Evolutionary conservation across 1,139 yeast genomes (phyloP), one percentile per base, ranked within the genome.

Genomic region (Lizanozyma gosingica): DNA sequence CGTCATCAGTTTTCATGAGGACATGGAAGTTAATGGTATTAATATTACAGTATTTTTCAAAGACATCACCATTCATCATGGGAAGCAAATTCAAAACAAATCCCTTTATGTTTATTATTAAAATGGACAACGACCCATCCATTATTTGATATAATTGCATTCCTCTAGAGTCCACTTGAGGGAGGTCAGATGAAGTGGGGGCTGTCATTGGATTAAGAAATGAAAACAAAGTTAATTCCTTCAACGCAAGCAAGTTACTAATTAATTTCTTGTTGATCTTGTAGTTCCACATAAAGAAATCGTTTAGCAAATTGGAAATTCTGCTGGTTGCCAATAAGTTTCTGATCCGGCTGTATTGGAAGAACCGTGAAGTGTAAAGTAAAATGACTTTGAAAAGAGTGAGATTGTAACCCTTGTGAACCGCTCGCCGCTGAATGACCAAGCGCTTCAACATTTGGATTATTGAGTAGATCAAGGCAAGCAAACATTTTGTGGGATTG

Each of bases 31-130:
- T 54, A 15, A 69, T 56, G 38, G 59, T 59, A 44, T 71, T 68
- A 15, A 69, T 60, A 29, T 53, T 51, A 45, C 71, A 67, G 44
- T 67, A 69, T 45, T 66, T 66, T 44, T 71, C 73, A 35, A 71
- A 54, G 8, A 62, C 50, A 1, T 59, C 62, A 0, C 75, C 74
- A 45, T 69, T 66, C 37, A 66, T 42, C 22, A 50, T 47, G 0
- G 73, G 71, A 6, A 70, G 44, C 8, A 69, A 43, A 18, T 57
- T 56, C 2, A 54, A 45, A n/a, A 67, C 56, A 3, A 65, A 60
- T 16, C 51, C 41, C 40, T 49, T 56, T 33, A 65, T 41, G 42
- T 64, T 63, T 40, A 64, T 52, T 17, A 53, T 56, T 34, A 68
- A 45, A 35, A 65, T 57, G 16, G 52, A 43, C 38, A 66, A 49